Evolutionary conservation across 2,329 filamentous ascomycete genomes (phyloP).

Genomic region (Xylariaceae sp.): DNA sequence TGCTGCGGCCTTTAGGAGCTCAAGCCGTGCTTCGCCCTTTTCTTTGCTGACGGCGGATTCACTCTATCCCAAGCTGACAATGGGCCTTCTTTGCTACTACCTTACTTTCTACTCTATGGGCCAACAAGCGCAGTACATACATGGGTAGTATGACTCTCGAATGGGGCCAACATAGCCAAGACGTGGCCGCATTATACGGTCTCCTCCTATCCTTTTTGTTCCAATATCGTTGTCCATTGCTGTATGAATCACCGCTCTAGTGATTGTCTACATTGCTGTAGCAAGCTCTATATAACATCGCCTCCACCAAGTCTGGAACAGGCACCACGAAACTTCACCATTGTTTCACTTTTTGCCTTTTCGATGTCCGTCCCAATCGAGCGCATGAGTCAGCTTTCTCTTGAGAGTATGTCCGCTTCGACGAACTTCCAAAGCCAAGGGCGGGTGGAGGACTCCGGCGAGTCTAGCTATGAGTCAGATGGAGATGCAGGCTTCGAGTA

Average conservation of each 20-base stretch:
- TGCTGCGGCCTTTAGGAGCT: too few species aligned
- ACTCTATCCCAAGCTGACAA: too few species aligned
- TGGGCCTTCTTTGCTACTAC: conserved; percentile 4
- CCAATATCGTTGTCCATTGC: background rate
- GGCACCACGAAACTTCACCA: conserved; percentile 14
- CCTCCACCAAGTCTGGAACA: conserved; percentile 13
- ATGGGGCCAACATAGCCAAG: conserved; percentile 22
- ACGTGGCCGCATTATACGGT: conserved; percentile 23
- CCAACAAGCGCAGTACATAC: background rate
- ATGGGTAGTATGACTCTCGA: conserved; percentile 13
- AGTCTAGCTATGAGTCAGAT: conserved; percentile 21
- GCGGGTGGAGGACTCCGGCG: conserved; percentile 21
- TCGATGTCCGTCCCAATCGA: conserved; percentile 34
- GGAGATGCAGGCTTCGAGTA: conserved; percentile 31
- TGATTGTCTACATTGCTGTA: conserved; percentile 13
- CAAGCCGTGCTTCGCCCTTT: too few species aligned
- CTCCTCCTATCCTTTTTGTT: conserved; percentile 18
- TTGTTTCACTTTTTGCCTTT: conserved; percentile 18
- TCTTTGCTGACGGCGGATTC: too few species aligned
- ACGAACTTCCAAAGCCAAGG: conserved; percentile 31
- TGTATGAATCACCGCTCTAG: background rate
- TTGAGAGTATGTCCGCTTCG: conserved; percentile 37
- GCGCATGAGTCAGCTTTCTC: conserved; percentile 39
- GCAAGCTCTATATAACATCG: conserved; percentile 24
- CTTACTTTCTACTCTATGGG: conserved; percentile 4